phyloP scores from a whole-genome alignment of 2,329 filamentous ascomycete genomes.

The Metarhizium rileyi region DNA sequence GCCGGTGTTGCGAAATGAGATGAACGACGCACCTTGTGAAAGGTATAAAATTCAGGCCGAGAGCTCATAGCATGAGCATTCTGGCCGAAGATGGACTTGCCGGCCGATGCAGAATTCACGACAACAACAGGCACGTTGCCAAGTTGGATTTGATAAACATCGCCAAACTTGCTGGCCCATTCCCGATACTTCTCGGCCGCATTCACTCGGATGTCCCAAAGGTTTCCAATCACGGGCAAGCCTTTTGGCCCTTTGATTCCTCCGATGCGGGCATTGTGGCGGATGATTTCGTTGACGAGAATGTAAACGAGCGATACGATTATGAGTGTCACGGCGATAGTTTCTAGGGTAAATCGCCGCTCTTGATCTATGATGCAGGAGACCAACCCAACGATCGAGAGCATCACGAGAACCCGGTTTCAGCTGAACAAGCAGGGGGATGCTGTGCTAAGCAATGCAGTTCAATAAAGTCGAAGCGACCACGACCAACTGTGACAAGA shows the following conservation, averaged over 20 bases:
- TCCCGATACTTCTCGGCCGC: constrained; percentile 46
- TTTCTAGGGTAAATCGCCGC: not conserved
- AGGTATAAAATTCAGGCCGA: constrained; percentile 48
- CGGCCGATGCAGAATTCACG: constrained; percentile 43
- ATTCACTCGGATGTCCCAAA: constrained; percentile 43
- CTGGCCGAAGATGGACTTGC: constrained; percentile 39
- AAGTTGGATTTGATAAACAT: constrained; percentile 47
- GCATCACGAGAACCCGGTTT: not conserved
- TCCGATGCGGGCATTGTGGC: constrained; percentile 31
- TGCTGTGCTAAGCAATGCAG: no score
- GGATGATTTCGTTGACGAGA: constrained; percentile 38
- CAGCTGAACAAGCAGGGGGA: not conserved
- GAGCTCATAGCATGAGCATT: constrained; percentile 45
- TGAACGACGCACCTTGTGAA: constrained; percentile 38
- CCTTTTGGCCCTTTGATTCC: constrained; percentile 39
- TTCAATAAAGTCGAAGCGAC: no score
- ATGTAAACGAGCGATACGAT: constrained; percentile 32
- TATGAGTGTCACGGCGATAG: constrained; percentile 14
- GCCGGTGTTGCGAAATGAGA: no score
- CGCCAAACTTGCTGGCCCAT: constrained; percentile 38
- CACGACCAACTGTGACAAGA: no score
- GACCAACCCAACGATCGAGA: not conserved
- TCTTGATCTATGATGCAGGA: not conserved
- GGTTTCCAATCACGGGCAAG: constrained; percentile 43
- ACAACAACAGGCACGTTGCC: constrained; percentile 48